Conservation (phyloP, 1,139 yeast species). For the Lodderomyces beijingensis region DNA sequence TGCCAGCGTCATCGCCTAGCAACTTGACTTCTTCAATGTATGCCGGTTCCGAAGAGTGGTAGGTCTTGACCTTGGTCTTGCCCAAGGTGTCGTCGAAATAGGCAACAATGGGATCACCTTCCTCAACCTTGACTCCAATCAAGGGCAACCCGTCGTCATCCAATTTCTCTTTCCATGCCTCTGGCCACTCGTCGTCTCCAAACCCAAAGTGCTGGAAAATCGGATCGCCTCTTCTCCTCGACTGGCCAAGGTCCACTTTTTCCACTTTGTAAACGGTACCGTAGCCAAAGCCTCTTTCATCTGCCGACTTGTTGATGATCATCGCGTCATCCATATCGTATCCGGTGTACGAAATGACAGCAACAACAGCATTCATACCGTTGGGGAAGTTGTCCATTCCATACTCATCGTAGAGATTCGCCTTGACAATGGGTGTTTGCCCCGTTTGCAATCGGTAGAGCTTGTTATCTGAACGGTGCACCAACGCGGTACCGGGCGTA, state of each 20-base stretch:
- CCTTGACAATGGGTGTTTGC: conserved; percentile 96
- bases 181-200: conserved; percentile 91
- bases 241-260: conserved; percentile 74
- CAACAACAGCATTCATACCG: conserved; percentile 98
- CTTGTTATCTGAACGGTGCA: conserved; percentile 92
- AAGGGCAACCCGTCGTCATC: conserved; percentile 93
- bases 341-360: conserved; percentile 97
- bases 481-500: conserved; percentile 95
- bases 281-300: conserved; percentile 96
- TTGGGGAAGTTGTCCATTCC: conserved; percentile 99
- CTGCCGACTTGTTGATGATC: conserved; percentile 95
- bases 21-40: conserved; percentile 93
- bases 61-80: conserved; percentile 86
- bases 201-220: conserved; percentile 93
- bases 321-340: conserved; percentile 99
- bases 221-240: conserved; percentile 90
- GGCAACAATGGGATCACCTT: conserved; percentile 95
- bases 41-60: conserved; percentile 93
- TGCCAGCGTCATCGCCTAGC: conserved; percentile 71
- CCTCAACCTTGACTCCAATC: conserved; percentile 82
- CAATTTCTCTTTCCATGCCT: conserved; percentile 78
- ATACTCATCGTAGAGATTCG: conserved; percentile 88
- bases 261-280: conserved; percentile 96
- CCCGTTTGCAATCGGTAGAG: conserved; percentile 90
- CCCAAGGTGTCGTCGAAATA: conserved; percentile 89